Conservation (phyloP, 768 basidiomycete genomes). For the Lentinus brumalis region DNA sequence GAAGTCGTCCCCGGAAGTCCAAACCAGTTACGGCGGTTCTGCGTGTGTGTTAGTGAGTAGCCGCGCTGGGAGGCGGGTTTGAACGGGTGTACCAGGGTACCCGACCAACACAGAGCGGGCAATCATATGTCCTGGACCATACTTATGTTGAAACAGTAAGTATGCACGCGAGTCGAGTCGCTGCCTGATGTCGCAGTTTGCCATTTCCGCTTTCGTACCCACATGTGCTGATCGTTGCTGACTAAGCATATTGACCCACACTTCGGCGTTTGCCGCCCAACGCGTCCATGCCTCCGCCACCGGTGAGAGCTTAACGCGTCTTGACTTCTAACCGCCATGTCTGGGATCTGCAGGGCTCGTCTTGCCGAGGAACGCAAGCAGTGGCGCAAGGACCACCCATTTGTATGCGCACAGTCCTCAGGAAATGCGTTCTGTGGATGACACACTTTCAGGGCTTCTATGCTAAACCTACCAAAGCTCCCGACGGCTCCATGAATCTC, state of each 20-base stretch:
- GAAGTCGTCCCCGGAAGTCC: background rate
- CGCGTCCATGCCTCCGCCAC: slow-evolving; percentile 15
- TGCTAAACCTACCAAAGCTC: slow-evolving; percentile 86
- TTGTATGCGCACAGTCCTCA: slow-evolving; percentile 59
- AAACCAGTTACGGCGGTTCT: background rate
- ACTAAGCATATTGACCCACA: slow-evolving; percentile 5
- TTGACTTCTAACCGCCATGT: slow-evolving; percentile 48
- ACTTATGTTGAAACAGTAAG: background rate
- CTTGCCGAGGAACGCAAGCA: slow-evolving; percentile 97
- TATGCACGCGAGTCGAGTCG: background rate
- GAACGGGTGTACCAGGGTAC: background rate
- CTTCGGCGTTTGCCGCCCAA: slow-evolving; percentile 11
- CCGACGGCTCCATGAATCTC: slow-evolving; percentile 94
- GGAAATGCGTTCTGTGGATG: background rate
- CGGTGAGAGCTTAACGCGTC: slow-evolving; percentile 8
- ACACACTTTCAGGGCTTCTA: slow-evolving; percentile 79
- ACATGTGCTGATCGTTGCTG: background rate
- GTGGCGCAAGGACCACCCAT: slow-evolving; percentile 99
- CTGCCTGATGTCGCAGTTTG: no score
- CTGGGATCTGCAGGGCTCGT: slow-evolving; percentile 91
- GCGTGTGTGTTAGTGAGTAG: background rate
- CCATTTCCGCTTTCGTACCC: background rate
- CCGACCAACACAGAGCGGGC: no score
- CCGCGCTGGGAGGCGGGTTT: background rate
- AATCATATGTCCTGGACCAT: background rate